phyloP scores from a whole-genome alignment of 805 yeast species.

The Sugiyamaella qingdaonensis region DNA sequence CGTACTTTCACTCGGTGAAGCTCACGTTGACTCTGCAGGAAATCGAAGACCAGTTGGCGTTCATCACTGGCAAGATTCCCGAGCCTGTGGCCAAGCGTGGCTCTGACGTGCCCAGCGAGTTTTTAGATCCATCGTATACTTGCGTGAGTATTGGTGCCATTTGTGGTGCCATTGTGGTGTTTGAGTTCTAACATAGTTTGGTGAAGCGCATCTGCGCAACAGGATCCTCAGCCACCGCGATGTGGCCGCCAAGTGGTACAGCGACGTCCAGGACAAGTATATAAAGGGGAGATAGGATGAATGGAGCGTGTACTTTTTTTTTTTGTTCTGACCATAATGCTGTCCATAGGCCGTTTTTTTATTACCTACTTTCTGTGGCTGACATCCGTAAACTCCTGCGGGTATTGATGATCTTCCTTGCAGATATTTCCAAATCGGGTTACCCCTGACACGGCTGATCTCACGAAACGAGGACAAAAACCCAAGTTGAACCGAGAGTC shows the following conservation, averaged over 20 bases:
- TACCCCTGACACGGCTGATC: conserved; percentile 2
- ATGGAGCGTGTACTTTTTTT: too few species aligned
- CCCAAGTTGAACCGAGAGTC: too few species aligned
- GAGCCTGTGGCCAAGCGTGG: conserved; percentile 28
- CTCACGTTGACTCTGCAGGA: conserved; percentile 30
- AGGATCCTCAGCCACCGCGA: conserved; percentile 39
- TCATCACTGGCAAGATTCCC: conserved; percentile 28
- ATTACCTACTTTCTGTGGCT: too few species aligned
- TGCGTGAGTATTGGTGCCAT: conserved; percentile 16
- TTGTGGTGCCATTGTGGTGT: not conserved
- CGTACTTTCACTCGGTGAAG: conserved; percentile 44
- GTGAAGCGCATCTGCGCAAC: conserved; percentile 41
- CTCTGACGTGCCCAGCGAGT: conserved; percentile 31
- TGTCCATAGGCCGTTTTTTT: too few species aligned
- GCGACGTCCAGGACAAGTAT: conserved; percentile 31
- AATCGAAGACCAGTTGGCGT: conserved; percentile 24
- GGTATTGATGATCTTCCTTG: too few species aligned
- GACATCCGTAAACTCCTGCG: too few species aligned
- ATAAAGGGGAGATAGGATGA: conserved; percentile 3
- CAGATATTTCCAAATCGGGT: not conserved
- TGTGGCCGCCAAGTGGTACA: conserved; percentile 40
- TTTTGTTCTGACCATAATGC: too few species aligned
- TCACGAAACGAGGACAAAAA: too few species aligned
- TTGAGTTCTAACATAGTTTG: conserved; percentile 25
- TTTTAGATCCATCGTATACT: conserved; percentile 29